Base-by-base conservation (phyloP, 345 rosid genomes). In the Mallotus nudiflorus region DNA sequence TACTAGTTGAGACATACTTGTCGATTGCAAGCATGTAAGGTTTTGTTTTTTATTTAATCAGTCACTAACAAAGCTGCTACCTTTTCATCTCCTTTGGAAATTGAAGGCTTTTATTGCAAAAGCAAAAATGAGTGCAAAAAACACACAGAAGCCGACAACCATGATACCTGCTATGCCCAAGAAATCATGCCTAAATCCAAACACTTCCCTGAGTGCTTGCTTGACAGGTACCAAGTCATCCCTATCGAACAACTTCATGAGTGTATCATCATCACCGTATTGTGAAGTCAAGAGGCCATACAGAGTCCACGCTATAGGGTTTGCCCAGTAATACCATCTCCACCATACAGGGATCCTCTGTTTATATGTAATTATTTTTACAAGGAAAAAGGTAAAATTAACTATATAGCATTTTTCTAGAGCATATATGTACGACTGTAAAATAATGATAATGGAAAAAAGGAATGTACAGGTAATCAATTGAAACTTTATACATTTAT, bases 311-410 rank as follows among this genome's bases (percentile, higher is more conserved):
- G 99, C 97, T 16, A 95, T 73, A 0, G 98, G 99, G 75, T 95
- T 92, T 65, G 96, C 99, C 99, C 98, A 95, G 75, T 92, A 95
- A 73, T 95, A 95, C 99, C 99, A 95, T 80, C 99, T 89, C 99
- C 98, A 90, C 94, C 93, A 95, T 48, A 87, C 61, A 0, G 99
- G 98, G 40, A 95, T 92, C 81, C 99, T 92, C 98, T 92, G 98
- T 66, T 28, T 8, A 22, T 6, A 35, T 4, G 50, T 31, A 48
- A 40, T 22, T 35, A 4, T 42, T 6, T 5, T 39, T 24, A 39
- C 3, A 40, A 40, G 27, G 19, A 40, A 5, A 59, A 35, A 35
- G 6, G 3, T 18, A 18, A 29, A 22, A 18, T 9, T 39, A 39
- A 39, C 42, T 4, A 39, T 9, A 39, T n/a, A 13, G n/a, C n/a